phyloP scores from a whole-genome alignment of 495 filamentous ascomycete species.

The Podospora pseudoanserina region DNA sequence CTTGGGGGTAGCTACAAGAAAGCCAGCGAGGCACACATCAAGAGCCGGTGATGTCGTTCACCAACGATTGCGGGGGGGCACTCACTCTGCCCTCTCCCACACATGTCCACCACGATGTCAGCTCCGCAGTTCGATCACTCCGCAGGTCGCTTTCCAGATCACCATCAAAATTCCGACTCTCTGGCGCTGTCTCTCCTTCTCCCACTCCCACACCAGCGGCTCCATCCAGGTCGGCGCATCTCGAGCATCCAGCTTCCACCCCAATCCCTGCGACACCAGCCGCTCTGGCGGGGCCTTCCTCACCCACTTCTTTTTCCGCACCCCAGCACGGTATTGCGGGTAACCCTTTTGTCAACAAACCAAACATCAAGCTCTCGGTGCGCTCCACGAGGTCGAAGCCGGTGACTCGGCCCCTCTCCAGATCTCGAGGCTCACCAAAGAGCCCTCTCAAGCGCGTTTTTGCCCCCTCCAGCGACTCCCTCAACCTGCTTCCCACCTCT shows the following conservation, averaged over 20 bases:
- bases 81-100: constrained; percentile 80
- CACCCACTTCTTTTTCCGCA: constrained; percentile 28
- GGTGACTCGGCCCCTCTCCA: constrained; percentile 42
- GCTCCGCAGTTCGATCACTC: constrained; percentile 69
- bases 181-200: constrained; percentile 21
- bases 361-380: constrained; percentile 51
- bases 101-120: constrained; percentile 72
- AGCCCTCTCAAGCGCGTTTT: constrained; percentile 76
- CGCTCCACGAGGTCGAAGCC: constrained; percentile 49
- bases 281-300: constrained; percentile 23
- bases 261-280: constrained; percentile 27
- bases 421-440: constrained; percentile 59
- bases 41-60: constrained; percentile 33
- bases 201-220: constrained; percentile 7
- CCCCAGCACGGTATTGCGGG: constrained; percentile 34
- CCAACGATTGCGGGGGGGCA: constrained; percentile 64
- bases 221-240: constrained; percentile 12
- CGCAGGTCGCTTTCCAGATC: constrained; percentile 82
- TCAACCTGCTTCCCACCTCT: constrained; percentile 57
- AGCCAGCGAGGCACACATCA: too few species aligned
- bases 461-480: constrained; percentile 63
- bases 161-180: constrained; percentile 75
- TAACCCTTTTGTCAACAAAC: constrained; percentile 34
- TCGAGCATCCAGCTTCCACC: constrained; percentile 5
- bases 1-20: not conserved